phyloP scores from a whole-genome alignment of 805 yeast species.

The Brettanomyces anomalus region DNA sequence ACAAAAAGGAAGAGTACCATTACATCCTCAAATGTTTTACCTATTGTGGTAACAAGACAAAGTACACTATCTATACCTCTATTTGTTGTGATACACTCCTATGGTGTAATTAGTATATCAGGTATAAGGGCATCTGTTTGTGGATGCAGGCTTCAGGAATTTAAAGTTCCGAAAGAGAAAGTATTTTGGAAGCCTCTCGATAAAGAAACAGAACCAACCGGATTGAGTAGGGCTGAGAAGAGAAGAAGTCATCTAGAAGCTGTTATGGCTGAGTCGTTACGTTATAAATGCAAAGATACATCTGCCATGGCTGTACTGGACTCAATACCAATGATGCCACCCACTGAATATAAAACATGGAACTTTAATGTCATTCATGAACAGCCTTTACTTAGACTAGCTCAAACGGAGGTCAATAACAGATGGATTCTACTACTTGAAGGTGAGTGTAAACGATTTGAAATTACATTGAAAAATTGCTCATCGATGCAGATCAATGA shows the following conservation, averaged over 20 bases:
- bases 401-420: slow-evolving; percentile 44
- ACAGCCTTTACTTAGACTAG: slow-evolving; percentile 55
- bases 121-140: slow-evolving; percentile 45
- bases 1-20: slow-evolving; percentile 10
- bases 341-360: slow-evolving; percentile 20
- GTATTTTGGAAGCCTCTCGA: background rate
- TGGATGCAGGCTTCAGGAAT: slow-evolving; percentile 39
- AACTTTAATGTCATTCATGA: slow-evolving; percentile 21
- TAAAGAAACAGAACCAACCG: too few species aligned
- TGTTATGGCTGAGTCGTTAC: too few species aligned
- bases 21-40: slow-evolving; percentile 8
- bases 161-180: slow-evolving; percentile 10
- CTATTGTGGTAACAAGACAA: slow-evolving; percentile 9
- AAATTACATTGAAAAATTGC: slow-evolving; percentile 46
- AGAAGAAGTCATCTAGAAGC: too few species aligned
- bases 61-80: slow-evolving; percentile 26
- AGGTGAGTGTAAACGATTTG: slow-evolving; percentile 54
- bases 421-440: slow-evolving; percentile 71
- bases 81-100: slow-evolving; percentile 36
- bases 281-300: slow-evolving; percentile 1
- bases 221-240: too few species aligned
- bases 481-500: slow-evolving; percentile 48
- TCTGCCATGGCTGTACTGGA: slow-evolving; percentile 1
- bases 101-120: slow-evolving; percentile 39
- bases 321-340: too few species aligned